Evolutionary conservation across 345 rosid genomes (phyloP), one percentile per base, ranked within the genome.

Genomic region (Salix purpurea): DNA sequence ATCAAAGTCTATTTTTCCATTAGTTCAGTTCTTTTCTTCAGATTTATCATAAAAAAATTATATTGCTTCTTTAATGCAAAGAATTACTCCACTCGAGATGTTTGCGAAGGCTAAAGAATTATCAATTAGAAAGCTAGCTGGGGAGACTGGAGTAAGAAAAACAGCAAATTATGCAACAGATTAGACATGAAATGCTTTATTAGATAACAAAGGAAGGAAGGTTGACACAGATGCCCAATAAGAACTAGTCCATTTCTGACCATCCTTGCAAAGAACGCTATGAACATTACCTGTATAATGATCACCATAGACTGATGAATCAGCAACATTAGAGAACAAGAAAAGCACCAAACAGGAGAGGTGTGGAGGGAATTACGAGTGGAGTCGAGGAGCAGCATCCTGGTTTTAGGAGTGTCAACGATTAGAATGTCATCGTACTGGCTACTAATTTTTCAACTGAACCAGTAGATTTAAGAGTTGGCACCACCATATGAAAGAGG

Each of bases 381-480:
- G 58, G 92, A 89, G 73, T 94, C 98, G 65, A 94, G 91, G 66
- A 94, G 94, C 34, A 94, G 87, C 84, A 91, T 82, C 81, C 93
- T 87, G 11, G 94, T 80, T 72, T 78, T 72, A 28, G 83, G 77
- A 72, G 91, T 88, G 76, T 94, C 97, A 3, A 92, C 88, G 13
- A 94, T 91, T 46, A 87, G 73, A 76, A 94, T 91, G 76, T 94
- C 91, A 77, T 94, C 92, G 89, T 89, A 86, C 30, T 66, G 71
- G 81, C 88, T 94, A 28, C 30, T 28, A 28, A 1, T 28, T 28
- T 28, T 28, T 28, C 30, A 28, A 28, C 30, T 28, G 30, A 28
- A 28, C 30, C 30, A 28, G 30, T 28, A 28, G 30, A 28, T 28
- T 28, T 1, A 28, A 1, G 2, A 1, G 2, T 1, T 2, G 0